Evolutionary conservation across 306 rosid genomes (phyloP).

Genomic region (Fragaria vesca): DNA sequence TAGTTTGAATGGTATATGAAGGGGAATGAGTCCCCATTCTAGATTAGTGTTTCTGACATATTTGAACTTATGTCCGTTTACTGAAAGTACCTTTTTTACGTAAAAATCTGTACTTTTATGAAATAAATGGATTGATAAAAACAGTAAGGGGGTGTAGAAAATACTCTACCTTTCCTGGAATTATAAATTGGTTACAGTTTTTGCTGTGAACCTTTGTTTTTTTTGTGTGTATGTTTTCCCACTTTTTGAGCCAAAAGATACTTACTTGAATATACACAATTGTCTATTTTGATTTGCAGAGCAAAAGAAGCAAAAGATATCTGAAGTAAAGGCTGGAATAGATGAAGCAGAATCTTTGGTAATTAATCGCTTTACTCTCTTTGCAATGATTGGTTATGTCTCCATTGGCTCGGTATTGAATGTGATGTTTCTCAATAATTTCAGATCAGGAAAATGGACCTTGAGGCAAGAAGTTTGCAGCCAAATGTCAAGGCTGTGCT

Average conservation of each 20-base stretch:
- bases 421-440: slow-evolving; percentile 24
- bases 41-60: neutral
- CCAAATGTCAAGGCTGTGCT: slow-evolving; percentile 74
- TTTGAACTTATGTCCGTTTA: neutral
- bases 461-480: slow-evolving; percentile 93
- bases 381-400: slow-evolving; percentile 24
- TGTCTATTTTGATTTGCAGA: slow-evolving; percentile 49
- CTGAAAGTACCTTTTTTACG: neutral
- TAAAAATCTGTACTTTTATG: neutral
- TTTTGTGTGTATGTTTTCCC: neutral
- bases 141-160: neutral
- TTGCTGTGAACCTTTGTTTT: neutral
- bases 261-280: neutral
- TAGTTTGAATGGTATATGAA: neutral
- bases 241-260: neutral
- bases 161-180: neutral
- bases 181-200: neutral
- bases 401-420: slow-evolving; percentile 14
- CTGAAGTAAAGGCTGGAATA: slow-evolving; percentile 78
- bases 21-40: neutral
- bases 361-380: slow-evolving; percentile 25
- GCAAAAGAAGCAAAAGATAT: slow-evolving; percentile 83
- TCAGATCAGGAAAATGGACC: slow-evolving; percentile 88
- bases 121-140: neutral
- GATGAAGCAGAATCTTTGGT: slow-evolving; percentile 95